Evolutionary conservation across 2,329 filamentous ascomycete genomes (phyloP).

Genomic region (Aspergillus fumigatiaffinis): DNA sequence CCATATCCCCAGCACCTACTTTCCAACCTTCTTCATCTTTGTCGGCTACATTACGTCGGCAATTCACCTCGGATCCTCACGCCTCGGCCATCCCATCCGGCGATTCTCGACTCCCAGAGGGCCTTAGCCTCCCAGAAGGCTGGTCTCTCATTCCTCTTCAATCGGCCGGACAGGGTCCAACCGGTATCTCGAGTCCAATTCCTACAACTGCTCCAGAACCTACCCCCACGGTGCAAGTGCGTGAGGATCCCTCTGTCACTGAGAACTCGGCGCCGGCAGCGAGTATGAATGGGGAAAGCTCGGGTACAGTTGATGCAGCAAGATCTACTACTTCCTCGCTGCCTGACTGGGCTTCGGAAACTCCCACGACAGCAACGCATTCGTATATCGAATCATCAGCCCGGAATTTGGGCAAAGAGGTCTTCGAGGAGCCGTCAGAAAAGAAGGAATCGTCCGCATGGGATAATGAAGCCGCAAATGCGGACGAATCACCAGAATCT

Average conservation of each 20-base stretch:
- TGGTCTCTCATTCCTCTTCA: conserved; percentile 37
- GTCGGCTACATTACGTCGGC: conserved; percentile 22
- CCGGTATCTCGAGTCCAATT: neutral
- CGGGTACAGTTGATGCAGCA: neutral
- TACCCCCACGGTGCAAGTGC: neutral
- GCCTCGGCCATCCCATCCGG: conserved; percentile 36
- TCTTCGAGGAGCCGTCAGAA: conserved; percentile 15
- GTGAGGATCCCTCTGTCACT: neutral
- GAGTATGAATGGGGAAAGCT: neutral
- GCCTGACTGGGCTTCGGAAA: conserved; percentile 17
- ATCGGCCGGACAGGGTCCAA: conserved; percentile 11
- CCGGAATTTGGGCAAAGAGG: conserved; percentile 26
- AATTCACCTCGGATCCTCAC: conserved; percentile 27
- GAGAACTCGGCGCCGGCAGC: neutral
- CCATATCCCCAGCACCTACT: conserved; percentile 10
- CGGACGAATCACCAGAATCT: conserved; percentile 16
- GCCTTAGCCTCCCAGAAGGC: conserved; percentile 50
- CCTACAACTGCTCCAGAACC: conserved; percentile 6
- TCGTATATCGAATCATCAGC: conserved; percentile 23
- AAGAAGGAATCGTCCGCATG: neutral
- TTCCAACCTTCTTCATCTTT: conserved; percentile 16
- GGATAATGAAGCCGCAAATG: neutral
- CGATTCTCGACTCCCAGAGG: conserved; percentile 47
- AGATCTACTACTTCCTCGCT: conserved; percentile 2
- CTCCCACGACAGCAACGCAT: conserved; percentile 7